Percentiles rank a stretch among this genome's conserved stretches.
Evolutionary conservation across 345 rosid genomes (phyloP).

Genomic region (Arabidopsis suecica): DNA sequence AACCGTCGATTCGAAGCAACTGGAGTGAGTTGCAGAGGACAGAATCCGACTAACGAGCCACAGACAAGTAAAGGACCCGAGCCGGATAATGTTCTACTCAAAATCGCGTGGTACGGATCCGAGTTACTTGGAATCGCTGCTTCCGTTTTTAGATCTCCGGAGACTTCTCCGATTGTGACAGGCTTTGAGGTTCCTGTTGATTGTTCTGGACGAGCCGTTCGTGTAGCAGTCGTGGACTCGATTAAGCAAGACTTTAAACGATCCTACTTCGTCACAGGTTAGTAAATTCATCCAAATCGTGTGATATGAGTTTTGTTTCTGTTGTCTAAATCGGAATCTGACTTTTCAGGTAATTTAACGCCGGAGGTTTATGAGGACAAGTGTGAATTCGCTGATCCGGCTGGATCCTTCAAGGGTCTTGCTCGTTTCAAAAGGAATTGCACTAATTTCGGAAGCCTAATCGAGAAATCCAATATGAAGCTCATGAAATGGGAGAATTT

Average conservation of each 20-base stretch:
- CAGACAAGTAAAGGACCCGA: slow-evolving; percentile 51
- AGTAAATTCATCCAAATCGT: not conserved
- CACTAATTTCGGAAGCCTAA: slow-evolving; percentile 77
- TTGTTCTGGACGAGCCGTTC: slow-evolving; percentile 65
- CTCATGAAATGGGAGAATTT: slow-evolving; percentile 89
- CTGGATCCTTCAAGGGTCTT: slow-evolving; percentile 94
- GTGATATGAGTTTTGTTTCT: not conserved
- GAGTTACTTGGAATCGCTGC: slow-evolving; percentile 94
- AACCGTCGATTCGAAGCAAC: not conserved
- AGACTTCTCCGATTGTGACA: not conserved
- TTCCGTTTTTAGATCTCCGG: slow-evolving; percentile 65
- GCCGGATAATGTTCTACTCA: slow-evolving; percentile 74
- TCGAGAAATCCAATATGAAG: slow-evolving; percentile 85
- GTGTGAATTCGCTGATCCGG: slow-evolving; percentile 97
- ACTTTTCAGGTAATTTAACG: slow-evolving; percentile 67
- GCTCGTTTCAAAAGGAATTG: slow-evolving; percentile 90
- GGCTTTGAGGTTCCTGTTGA: slow-evolving; percentile 45
- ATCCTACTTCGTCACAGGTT: slow-evolving; percentile 93
- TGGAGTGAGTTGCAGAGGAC: slow-evolving; percentile 38
- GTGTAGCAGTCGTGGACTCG: slow-evolving; percentile 57
- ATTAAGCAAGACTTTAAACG: slow-evolving; percentile 75
- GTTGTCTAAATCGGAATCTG: slow-evolving; percentile 11
- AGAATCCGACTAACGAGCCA: slow-evolving; percentile 47
- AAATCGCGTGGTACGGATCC: slow-evolving; percentile 92
- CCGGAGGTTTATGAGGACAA: slow-evolving; percentile 81